Conservation (phyloP, 768 basidiomycete genomes). For the Kockovaella imperatae region DNA sequence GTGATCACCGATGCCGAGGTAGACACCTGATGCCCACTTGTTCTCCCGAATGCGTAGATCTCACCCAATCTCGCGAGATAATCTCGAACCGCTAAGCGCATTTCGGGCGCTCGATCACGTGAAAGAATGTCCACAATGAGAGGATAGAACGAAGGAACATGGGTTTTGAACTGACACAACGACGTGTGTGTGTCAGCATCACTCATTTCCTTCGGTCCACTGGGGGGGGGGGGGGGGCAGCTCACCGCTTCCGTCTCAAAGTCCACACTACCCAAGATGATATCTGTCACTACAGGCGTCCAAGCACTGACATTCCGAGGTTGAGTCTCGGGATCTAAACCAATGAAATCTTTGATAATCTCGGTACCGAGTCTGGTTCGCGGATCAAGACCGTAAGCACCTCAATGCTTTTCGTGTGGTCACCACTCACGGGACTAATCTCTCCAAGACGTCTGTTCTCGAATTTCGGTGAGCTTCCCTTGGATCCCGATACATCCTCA, state of each 20-base stretch:
- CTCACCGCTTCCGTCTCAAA: conserved; percentile 85
- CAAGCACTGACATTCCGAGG: conserved; percentile 91
- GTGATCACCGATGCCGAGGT: no score
- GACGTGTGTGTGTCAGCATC: not conserved
- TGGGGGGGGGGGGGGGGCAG: conserved; percentile 2
- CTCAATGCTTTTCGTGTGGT: not conserved
- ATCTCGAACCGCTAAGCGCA: conserved; percentile 67
- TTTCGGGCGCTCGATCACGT: conserved; percentile 73
- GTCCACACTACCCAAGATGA: conserved; percentile 76
- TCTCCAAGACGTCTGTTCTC: conserved; percentile 60
- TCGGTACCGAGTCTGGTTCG: conserved; percentile 66
- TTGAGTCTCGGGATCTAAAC: conserved; percentile 80
- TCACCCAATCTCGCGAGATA: conserved; percentile 66
- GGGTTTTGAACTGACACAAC: conserved; percentile 63
- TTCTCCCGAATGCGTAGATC: no score
- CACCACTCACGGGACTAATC: conserved; percentile 58
- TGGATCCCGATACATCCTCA: conserved; percentile 88
- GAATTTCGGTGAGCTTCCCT: conserved; percentile 63
- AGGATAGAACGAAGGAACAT: conserved; percentile 85
- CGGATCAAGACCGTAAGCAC: conserved; percentile 2
- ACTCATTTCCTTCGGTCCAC: not conserved
- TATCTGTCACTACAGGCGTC: conserved; percentile 98
- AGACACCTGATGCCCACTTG: no score
- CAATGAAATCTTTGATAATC: conserved; percentile 83
- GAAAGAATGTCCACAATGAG: conserved; percentile 74